Conservation (phyloP, 208 protist species). For the Phytomonas francai region DNA sequence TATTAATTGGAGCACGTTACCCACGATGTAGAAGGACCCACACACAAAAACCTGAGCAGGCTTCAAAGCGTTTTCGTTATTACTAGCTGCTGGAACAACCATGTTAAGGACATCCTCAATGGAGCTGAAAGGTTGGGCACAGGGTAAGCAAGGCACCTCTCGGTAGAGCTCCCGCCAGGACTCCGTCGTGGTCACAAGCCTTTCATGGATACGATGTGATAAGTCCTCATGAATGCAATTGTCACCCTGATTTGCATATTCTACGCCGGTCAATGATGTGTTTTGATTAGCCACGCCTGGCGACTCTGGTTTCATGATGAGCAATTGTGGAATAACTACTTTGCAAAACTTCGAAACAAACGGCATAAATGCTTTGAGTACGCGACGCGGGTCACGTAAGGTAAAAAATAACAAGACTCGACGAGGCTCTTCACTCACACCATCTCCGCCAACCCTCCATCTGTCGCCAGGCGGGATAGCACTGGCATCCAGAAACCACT, state of each 20-base stretch:
- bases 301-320: constrained; percentile 22
- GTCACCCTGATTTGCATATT: neutral
- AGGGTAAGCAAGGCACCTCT: constrained; percentile 59
- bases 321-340: constrained; percentile 38
- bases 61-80: constrained; percentile 49
- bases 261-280: neutral
- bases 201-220: neutral
- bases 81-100: constrained; percentile 27
- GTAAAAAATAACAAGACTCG: constrained; percentile 78
- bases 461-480: constrained; percentile 21
- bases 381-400: constrained; percentile 44
- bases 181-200: constrained; percentile 23
- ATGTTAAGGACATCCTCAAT: constrained; percentile 61
- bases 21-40: constrained; percentile 83
- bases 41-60: constrained; percentile 72
- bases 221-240: neutral
- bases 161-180: constrained; percentile 62
- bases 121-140: constrained; percentile 30
- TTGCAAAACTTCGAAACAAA: constrained; percentile 53
- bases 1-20: constrained; percentile 52
- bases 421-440: constrained; percentile 15
- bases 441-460: neutral
- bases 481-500: constrained; percentile 81
- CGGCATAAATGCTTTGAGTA: constrained; percentile 75
- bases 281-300: constrained; percentile 8